phyloP scores from a whole-genome alignment of 257 asterid species.

The Solanum habrochaites region DNA sequence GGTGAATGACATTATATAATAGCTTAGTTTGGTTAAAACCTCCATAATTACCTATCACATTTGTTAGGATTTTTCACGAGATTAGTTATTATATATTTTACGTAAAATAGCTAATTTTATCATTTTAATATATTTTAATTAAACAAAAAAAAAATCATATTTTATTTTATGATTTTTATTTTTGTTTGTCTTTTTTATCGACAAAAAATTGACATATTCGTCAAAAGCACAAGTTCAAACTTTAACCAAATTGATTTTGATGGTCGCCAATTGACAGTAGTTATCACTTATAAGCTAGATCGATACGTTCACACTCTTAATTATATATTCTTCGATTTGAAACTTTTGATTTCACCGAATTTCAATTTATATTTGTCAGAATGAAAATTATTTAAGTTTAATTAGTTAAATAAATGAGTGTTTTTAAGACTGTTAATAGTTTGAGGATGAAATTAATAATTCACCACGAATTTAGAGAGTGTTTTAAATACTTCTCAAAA shows the following conservation, averaged over 20 bases:
- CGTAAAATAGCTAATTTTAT: not conserved
- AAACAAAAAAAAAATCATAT: not conserved
- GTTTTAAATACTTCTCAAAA: not conserved
- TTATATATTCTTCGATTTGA: not conserved
- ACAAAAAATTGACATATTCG: not conserved
- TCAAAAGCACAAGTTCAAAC: not conserved
- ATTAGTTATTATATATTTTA: not conserved
- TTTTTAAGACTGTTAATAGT: too few relatives aligned
- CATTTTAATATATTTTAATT: too few relatives aligned
- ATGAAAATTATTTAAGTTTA: too few relatives aligned
- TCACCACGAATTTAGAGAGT: rapidly evolving
- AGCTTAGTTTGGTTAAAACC: too few relatives aligned
- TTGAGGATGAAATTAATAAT: too few relatives aligned
- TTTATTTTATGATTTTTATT: not conserved
- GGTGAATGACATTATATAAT: too few relatives aligned
- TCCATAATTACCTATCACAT: not conserved
- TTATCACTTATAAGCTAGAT: not conserved
- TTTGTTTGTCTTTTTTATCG: not conserved
- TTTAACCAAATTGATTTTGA: not conserved
- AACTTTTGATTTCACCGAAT: not conserved
- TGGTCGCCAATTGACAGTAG: not conserved
- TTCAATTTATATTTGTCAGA: too few relatives aligned
- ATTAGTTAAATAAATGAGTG: too few relatives aligned
- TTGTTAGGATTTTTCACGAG: not conserved
- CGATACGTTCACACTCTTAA: not conserved